Conservation (phyloP, 495 filamentous ascomycete genomes). For the Penicillium psychrofluorescens region DNA sequence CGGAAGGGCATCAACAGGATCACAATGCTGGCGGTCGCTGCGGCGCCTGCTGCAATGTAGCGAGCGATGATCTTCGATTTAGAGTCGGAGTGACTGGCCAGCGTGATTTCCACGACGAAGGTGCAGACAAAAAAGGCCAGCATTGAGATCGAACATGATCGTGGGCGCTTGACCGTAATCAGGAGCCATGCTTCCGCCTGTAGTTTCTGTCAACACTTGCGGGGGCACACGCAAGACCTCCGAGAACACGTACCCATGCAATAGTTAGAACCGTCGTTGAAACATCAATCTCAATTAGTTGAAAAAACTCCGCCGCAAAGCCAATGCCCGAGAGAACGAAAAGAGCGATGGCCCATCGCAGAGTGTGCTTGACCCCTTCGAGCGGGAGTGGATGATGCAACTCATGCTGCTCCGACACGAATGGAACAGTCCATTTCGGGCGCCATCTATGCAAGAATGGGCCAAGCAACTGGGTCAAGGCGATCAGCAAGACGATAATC, state of each 20-base stretch:
- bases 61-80: constrained; percentile 27
- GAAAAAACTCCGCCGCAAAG: constrained; percentile 30
- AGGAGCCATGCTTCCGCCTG: constrained; percentile 38
- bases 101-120: constrained; percentile 32
- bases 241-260: constrained; percentile 34
- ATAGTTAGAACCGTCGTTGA: constrained; percentile 6
- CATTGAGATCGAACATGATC: constrained; percentile 28
- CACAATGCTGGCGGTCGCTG: constrained; percentile 35
- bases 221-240: neutral
- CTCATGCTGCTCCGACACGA: constrained; percentile 36
- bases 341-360: constrained; percentile 29
- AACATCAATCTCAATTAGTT: constrained; percentile 27
- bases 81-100: constrained; percentile 22
- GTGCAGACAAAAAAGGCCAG: constrained; percentile 24
- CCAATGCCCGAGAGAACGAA: constrained; percentile 35
- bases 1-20: constrained; percentile 70
- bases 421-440: constrained; percentile 45
- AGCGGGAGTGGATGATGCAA: constrained; percentile 15
- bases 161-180: constrained; percentile 42
- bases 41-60: constrained; percentile 32
- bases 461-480: constrained; percentile 26
- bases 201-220: constrained; percentile 5
- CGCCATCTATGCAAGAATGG: constrained; percentile 18
- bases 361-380: constrained; percentile 15
- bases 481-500: constrained; percentile 29